A percentile compares a stretch with the other conserved stretches of the same genome.
Conservation (phyloP, 345 rosid species). For the Bruguiera gymnorhiza region DNA sequence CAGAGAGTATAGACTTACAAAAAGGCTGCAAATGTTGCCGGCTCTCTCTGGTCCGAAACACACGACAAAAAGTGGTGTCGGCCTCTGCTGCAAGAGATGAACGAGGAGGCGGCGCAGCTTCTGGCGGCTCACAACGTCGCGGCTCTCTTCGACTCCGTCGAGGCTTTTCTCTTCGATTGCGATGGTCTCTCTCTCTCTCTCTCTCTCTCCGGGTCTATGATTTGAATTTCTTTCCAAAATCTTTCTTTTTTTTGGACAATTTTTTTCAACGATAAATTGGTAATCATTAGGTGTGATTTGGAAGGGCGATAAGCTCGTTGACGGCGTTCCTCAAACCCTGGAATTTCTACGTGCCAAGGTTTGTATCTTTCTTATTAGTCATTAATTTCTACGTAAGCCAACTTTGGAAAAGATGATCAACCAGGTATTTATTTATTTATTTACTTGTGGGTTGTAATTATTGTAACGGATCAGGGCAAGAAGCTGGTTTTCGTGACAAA, state of each 20-base stretch:
- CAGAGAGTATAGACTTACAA: too few species aligned
- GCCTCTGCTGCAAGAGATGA: background rate
- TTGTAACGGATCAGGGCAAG: constrained; percentile 54
- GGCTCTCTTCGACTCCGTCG: constrained; percentile 53
- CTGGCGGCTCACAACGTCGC: constrained; percentile 36
- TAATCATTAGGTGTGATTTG: constrained; percentile 73
- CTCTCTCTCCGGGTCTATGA: background rate
- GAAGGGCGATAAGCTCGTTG: constrained; percentile 79
- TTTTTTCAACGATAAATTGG: background rate
- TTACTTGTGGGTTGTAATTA: background rate
- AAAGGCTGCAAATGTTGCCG: too few species aligned
- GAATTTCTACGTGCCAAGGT: constrained; percentile 74
- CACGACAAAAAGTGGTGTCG: background rate
- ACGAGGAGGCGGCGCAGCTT: constrained; percentile 27
- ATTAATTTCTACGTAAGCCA: too few species aligned
- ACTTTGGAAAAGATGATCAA: background rate
- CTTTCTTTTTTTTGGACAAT: background rate
- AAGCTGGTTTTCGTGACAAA: constrained; percentile 81
- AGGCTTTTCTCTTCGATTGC: constrained; percentile 72
- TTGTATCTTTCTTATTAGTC: background rate
- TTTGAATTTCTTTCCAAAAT: background rate
- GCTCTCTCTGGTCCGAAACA: too few species aligned
- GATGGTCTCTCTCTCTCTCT: constrained; percentile 33
- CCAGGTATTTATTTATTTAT: background rate
- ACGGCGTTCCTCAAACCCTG: constrained; percentile 62